Evolutionary conservation across 345 rosid species (phyloP), one percentile per base, ranked within the genome.

Genomic region (Citrus reticulata): DNA sequence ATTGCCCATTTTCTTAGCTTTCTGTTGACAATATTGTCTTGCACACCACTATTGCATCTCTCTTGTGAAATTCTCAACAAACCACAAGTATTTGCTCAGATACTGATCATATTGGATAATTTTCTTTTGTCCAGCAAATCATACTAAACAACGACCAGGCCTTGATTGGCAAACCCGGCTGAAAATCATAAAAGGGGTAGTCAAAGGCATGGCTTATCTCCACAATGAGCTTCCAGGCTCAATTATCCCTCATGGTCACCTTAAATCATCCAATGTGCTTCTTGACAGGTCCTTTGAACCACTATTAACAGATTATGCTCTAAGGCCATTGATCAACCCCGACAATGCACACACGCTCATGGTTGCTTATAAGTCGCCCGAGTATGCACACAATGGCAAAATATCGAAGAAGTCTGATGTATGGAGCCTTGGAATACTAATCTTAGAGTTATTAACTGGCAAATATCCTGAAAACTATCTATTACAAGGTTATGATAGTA

Each of bases 231-330:
- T 93, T 68, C 95, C 90, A 1, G 84, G 84, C 8, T 71, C 89
- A 0, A 79, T 86, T 1, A 85, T 89, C 27, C 92, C 97, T 17
- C 93, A 93, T 55, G 97, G 95, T 61, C 97, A 93, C 79, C 86
- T 91, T 19, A 93, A 93, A 79, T 93, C 97, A 73, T 93, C 97
- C 0, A 93, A 93, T 51, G 94, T 93, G 13, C 91, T 93, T 14
- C 79, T 93, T 0, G 87, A 87, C 71, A 84, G 85, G 25, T 78
- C 81, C 68, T 83, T 79, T 9, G 89, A 88, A 79, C 94, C 95
- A 2, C 77, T 85, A 37, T 65, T 93, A 34, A 86, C 90, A 1
- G 95, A 91, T 39, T 93, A 91, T 59, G 88, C 91, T 6, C 75
- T 91, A 24, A 80, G 91, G 71, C 93, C 94, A 0, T 84, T 93